Base-by-base conservation (phyloP, 768 basidiomycete species). In the Podaxis sp. region DNA sequence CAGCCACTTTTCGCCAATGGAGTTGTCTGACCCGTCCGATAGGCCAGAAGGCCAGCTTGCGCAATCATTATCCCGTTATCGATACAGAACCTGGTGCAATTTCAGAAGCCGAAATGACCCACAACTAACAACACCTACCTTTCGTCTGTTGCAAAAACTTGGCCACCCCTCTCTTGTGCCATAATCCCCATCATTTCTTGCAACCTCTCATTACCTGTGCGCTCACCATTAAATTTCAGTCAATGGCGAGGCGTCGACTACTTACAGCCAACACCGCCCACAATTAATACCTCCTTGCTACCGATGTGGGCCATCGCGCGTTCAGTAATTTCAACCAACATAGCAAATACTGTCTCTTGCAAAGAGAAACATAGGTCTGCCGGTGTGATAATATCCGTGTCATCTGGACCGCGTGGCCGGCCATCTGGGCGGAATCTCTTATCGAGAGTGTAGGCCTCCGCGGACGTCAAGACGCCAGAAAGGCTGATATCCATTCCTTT, bases 61-160 rank as follows among this genome's bases (percentile, higher is more conserved):
- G 97, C 96, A 57, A 99, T 98, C 97, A 99, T 99, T 66, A 98
- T 96, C 1, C 97, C 97, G 66, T 99, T 99, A 72, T 99, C 97
- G 62, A 99, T 98, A 74, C 97, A 98, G 73, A 96, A 98, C 57
- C 95, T 96, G 40, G n/a, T 18, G 42, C 47, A 9, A 38, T 13
- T 38, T 42, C 14, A 47, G 27, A 13, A 44, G 25, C 10, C n/a
- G 35, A 18, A 35, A 42, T 13, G 5, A 56, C 21, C 23, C 28
- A 13, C 54, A 55, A 18, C 35, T 6, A 56, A 36, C 48, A 42
- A 37, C 5, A 64, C 82, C 55, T 65, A 91, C 96, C 95, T 81
- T 73, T 98, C 95, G 71, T 99, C 96, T 0, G 92, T 98, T 4
- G 95, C 95, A 70, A 97, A 98, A 4, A 98, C 89, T 50, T 81